Evolutionary conservation across 176 grass and related monocot genomes (phyloP).

Genomic region (Zoysia japonica): DNA sequence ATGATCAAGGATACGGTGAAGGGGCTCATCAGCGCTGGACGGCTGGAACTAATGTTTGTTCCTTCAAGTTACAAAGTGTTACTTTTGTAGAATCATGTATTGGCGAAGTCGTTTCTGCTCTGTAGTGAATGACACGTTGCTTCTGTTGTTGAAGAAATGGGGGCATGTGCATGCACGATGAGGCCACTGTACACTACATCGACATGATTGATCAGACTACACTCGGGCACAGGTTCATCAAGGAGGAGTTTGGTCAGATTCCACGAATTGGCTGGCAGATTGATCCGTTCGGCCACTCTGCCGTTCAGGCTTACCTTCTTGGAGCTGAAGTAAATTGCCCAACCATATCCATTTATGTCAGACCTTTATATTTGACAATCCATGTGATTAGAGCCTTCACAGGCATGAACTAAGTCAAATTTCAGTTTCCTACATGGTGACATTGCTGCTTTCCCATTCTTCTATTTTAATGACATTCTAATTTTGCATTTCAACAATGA

Average conservation of each 20-base stretch:
- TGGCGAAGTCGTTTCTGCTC: background rate
- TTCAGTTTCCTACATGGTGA: slow-evolving; percentile 5
- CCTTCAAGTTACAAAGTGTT: slow-evolving; percentile 23
- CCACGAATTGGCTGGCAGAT: slow-evolving; percentile 95
- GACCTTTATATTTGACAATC: slow-evolving; percentile 12
- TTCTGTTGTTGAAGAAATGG: slow-evolving; percentile 72
- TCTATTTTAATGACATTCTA: background rate
- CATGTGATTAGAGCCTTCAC: background rate
- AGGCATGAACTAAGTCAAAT: background rate
- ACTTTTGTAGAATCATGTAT: background rate
- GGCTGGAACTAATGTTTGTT: slow-evolving; percentile 82
- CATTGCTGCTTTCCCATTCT: background rate
- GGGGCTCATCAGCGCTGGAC: slow-evolving; percentile 67
- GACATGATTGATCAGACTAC: slow-evolving; percentile 99
- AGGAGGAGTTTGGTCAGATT: slow-evolving; percentile 74
- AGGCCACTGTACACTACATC: slow-evolving; percentile 85
- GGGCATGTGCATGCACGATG: slow-evolving; percentile 97
- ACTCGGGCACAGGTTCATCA: slow-evolving; percentile 75
- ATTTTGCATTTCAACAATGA: background rate
- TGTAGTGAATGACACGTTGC: slow-evolving; percentile 17
- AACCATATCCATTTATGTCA: slow-evolving; percentile 17
- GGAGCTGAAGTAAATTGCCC: slow-evolving; percentile 63
- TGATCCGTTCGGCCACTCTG: slow-evolving; percentile 92
- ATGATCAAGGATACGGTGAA: slow-evolving; percentile 65
- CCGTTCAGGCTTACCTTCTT: slow-evolving; percentile 86